phyloP scores from a whole-genome alignment of 2,329 filamentous ascomycete genomes.

The Aureobasidium leucospermi region DNA sequence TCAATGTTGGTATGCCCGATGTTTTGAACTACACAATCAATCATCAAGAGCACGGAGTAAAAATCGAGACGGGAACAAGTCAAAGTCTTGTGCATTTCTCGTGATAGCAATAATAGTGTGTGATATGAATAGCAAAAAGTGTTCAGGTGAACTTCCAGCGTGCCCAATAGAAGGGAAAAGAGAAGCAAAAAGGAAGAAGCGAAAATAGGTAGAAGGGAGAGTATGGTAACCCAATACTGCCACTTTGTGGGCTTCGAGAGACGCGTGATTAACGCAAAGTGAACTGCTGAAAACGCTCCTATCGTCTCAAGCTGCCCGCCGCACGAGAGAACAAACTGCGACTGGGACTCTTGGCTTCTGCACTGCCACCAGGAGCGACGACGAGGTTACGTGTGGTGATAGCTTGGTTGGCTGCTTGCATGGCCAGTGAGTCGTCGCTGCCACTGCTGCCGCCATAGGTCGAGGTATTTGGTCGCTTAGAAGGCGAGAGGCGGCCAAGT shows the following conservation, averaged over 20 bases:
- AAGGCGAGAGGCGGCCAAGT: not conserved
- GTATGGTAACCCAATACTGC: not conserved
- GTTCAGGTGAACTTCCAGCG: too few species aligned
- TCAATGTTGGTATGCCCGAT: too few species aligned
- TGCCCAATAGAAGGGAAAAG: not conserved
- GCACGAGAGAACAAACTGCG: not conserved
- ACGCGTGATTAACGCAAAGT: not conserved
- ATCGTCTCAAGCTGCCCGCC: slow-evolving; percentile 5
- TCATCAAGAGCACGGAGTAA: too few species aligned
- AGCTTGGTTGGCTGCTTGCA: slow-evolving; percentile 4
- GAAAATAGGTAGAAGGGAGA: not conserved
- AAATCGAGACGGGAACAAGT: too few species aligned
- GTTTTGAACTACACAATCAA: too few species aligned
- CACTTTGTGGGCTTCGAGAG: not conserved
- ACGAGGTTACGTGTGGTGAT: not conserved
- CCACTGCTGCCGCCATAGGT: not conserved
- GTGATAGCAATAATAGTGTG: not conserved
- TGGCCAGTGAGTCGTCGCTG: not conserved
- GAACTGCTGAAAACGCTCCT: not conserved
- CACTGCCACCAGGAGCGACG: not conserved
- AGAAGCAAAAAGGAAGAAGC: not conserved
- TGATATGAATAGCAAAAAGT: not conserved
- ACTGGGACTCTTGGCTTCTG: not conserved
- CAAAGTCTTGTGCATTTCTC: not conserved
- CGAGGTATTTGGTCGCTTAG: not conserved